Base-by-base conservation (phyloP, 164 flowering plant species). In the Kingdonia uniflora region DNA sequence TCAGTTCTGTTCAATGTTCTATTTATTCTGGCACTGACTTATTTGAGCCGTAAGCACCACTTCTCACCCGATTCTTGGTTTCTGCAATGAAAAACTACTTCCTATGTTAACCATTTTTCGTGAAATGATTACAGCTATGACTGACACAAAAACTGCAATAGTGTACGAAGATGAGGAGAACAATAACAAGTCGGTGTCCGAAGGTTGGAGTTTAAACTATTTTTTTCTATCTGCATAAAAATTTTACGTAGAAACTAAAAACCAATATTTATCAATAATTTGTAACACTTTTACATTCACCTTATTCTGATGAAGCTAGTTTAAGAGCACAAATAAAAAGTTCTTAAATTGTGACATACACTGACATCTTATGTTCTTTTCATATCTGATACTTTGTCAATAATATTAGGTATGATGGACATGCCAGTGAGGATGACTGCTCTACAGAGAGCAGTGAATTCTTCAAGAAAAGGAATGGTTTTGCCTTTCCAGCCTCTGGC, bases 401-500 rank as follows among this genome's bases (percentile, higher is more conserved):
- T 53, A 19, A 41, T 42, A 2, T 61, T 65, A 66, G 74, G 64
- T 19, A 46, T 52, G 45, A 63, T n/a, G n/a, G n/a, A 56, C 5
- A 60, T 60, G 65, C 60, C 59, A 35, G 69, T 20, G n/a, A 60
- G 45, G 40, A 71, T 57, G 11, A 48, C 35, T 51, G 35, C 8
- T 29, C 35, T 3, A 10, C 52, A 44, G 67, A 46, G 14, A 56
- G 29, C 38, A 39, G 51, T 42, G 58, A 62, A 6, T 51, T 52
- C 55, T 33, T 14, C 48, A 4, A 55, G 51, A 51, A 73, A 64
- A 63, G 87, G 95, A 70, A 81, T 81, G 87, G 76, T 81, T 51
- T 62, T 81, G 43, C 87, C 84, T 7, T 81, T 76, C 64, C 68
- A 68, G 62, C 81, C 87, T 43, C 74, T 81, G 20, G 72, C 81